Evolutionary conservation across 2,329 filamentous ascomycete genomes (phyloP).

Genomic region (Coniella lustricola): DNA sequence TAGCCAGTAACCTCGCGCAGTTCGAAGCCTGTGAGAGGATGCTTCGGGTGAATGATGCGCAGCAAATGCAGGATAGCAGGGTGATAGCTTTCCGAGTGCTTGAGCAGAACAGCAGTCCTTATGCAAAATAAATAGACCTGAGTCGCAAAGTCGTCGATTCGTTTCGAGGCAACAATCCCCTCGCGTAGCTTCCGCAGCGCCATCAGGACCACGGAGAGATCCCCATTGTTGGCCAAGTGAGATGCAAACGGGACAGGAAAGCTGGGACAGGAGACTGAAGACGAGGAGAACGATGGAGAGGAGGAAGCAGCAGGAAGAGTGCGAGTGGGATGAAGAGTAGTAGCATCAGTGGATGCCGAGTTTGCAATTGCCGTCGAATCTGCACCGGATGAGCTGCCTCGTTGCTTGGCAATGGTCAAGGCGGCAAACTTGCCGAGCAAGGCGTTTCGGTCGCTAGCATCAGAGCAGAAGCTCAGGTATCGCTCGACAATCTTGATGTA

Average conservation of each 20-base stretch:
- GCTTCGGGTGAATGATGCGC: constrained; percentile 58
- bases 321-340: constrained; percentile 4
- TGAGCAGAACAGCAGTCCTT: constrained; percentile 71
- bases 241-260: constrained; percentile 10
- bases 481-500: constrained; percentile 82
- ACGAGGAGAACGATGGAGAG: background rate
- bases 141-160: constrained; percentile 74
- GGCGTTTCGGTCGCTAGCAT: constrained; percentile 61
- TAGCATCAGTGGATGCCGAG: background rate
- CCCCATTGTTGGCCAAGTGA: constrained; percentile 40
- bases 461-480: constrained; percentile 83
- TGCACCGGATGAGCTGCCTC: constrained; percentile 13
- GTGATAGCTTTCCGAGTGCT: constrained; percentile 82
- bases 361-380: constrained; percentile 12
- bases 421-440: constrained; percentile 70
- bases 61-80: constrained; percentile 79
- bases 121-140: constrained; percentile 89
- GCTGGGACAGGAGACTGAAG: too few species aligned
- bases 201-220: constrained; percentile 68
- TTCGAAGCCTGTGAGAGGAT: constrained; percentile 64
- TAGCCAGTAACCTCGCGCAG: constrained; percentile 74
- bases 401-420: constrained; percentile 36
- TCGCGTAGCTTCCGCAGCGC: constrained; percentile 90
- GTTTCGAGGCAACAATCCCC: constrained; percentile 71
- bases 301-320: background rate